Percentiles rank a stretch among this genome's conserved stretches.
Conservation (phyloP, 495 filamentous ascomycete species). For the Cercophora sp. region DNA sequence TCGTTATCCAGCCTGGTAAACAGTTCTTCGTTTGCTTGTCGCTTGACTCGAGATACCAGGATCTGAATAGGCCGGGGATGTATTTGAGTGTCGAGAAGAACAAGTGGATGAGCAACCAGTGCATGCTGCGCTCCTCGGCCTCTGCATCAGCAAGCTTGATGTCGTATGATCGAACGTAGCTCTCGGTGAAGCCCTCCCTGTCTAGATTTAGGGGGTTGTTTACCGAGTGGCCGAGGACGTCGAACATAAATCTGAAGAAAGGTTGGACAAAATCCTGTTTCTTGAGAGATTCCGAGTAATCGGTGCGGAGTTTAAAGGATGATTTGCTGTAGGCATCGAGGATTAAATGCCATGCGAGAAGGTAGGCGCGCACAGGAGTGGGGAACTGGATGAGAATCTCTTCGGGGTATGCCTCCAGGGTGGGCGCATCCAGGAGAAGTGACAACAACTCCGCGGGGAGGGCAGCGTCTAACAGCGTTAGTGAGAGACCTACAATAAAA, state of each 20-base stretch:
- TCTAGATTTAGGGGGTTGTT: slow-evolving; percentile 60
- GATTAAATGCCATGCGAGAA: slow-evolving; percentile 87
- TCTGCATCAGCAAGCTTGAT: slow-evolving; percentile 52
- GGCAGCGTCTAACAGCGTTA: slow-evolving; percentile 42
- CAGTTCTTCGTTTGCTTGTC: slow-evolving; percentile 71
- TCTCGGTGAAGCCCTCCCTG: slow-evolving; percentile 41
- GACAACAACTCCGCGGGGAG: slow-evolving; percentile 69
- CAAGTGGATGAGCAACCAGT: slow-evolving; percentile 80
- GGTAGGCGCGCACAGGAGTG: slow-evolving; percentile 61
- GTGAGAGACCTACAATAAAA: background rate
- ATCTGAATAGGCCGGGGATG: slow-evolving; percentile 70
- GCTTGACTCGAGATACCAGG: slow-evolving; percentile 78
- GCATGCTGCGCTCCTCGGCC: slow-evolving; percentile 59
- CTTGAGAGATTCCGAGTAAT: slow-evolving; percentile 74
- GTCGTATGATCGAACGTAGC: slow-evolving; percentile 67
- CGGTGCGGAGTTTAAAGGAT: slow-evolving; percentile 71
- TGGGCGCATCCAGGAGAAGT: slow-evolving; percentile 54
- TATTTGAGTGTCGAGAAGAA: slow-evolving; percentile 78
- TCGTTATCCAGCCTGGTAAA: slow-evolving; percentile 77
- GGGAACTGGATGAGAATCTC: slow-evolving; percentile 50
- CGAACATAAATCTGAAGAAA: slow-evolving; percentile 73
- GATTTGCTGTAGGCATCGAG: slow-evolving; percentile 82
- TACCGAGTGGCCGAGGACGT: slow-evolving; percentile 70
- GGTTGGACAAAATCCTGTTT: slow-evolving; percentile 64
- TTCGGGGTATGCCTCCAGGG: slow-evolving; percentile 40